phyloP scores from a whole-genome alignment of 2,329 filamentous ascomycete genomes.

The Chalara sp. region DNA sequence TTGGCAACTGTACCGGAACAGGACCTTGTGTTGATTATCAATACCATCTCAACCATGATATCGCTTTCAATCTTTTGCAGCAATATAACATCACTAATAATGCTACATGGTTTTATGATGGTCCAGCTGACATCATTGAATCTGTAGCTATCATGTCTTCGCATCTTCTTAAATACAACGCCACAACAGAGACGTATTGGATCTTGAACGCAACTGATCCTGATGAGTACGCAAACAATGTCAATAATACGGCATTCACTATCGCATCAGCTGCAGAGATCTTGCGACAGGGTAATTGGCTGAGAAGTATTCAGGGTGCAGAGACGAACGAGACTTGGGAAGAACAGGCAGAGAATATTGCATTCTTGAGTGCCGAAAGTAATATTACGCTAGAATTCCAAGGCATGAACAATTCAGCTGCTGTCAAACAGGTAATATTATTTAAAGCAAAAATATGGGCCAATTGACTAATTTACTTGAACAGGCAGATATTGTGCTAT shows the following conservation, averaged over 20 bases:
- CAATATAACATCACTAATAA: slow-evolving; percentile 27
- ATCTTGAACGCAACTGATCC: slow-evolving; percentile 65
- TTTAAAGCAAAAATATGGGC: too few relatives aligned
- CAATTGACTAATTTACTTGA: too few relatives aligned
- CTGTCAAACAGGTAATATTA: slow-evolving; percentile 45
- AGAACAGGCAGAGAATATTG: slow-evolving; percentile 47
- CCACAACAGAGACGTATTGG: slow-evolving; percentile 41
- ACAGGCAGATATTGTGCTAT: slow-evolving; percentile 60
- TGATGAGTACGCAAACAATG: slow-evolving; percentile 28
- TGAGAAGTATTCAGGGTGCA: slow-evolving; percentile 15
- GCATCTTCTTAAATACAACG: slow-evolving; percentile 53
- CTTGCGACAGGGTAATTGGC: slow-evolving; percentile 39
- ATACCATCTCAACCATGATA: slow-evolving; percentile 66
- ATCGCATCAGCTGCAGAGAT: slow-evolving; percentile 34
- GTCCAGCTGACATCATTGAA: slow-evolving; percentile 56
- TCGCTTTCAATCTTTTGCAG: slow-evolving; percentile 42
- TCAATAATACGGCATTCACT: slow-evolving; percentile 62
- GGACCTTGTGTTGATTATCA: slow-evolving; percentile 64
- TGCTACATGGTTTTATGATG: slow-evolving; percentile 28
- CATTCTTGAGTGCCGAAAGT: slow-evolving; percentile 45
- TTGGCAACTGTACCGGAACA: slow-evolving; percentile 60
- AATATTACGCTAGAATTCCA: slow-evolving; percentile 58
- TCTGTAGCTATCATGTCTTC: slow-evolving; percentile 55
- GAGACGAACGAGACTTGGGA: slow-evolving; percentile 50
- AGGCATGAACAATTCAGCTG: slow-evolving; percentile 58